A percentile compares a stretch with the other conserved stretches of the same genome.
Conservation (phyloP, 805 yeast species). For the Candida mattraensis region DNA sequence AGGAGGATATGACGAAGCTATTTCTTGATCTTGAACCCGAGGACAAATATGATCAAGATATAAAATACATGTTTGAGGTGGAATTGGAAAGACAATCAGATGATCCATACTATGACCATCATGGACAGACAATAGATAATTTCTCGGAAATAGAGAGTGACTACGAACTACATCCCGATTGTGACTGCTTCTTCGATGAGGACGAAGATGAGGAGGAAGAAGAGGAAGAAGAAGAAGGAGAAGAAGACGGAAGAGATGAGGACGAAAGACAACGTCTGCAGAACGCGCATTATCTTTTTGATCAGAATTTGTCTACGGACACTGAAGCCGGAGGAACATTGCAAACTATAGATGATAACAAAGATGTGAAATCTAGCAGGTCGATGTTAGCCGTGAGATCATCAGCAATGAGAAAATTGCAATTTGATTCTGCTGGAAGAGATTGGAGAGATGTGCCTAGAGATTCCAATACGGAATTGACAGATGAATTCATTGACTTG, state of each 20-base stretch:
- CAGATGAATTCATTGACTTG: constrained; percentile 25
- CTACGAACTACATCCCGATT: constrained; percentile 37
- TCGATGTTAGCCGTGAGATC: constrained; percentile 38
- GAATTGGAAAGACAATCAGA: constrained; percentile 30
- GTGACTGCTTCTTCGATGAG: constrained; percentile 27
- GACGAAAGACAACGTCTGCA: no score
- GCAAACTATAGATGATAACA: background rate
- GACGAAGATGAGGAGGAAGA: constrained; percentile 17
- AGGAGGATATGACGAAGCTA: constrained; percentile 54
- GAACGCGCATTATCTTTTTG: no score
- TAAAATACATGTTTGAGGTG: constrained; percentile 36
- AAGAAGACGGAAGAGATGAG: constrained; percentile 13
- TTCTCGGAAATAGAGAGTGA: constrained; percentile 19
- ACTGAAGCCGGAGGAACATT: background rate
- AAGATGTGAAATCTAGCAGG: background rate
- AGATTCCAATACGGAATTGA: constrained; percentile 47
- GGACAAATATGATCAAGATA: constrained; percentile 66
- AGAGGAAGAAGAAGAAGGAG: constrained; percentile 10
- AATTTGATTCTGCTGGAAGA: constrained; percentile 58
- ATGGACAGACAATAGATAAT: constrained; percentile 18
- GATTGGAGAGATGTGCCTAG: constrained; percentile 77
- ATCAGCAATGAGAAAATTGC: constrained; percentile 33
- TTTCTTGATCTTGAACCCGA: constrained; percentile 56
- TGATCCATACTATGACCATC: constrained; percentile 21
- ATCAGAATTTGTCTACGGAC: background rate